Evolutionary conservation across 805 yeast genomes (phyloP).

Genomic region (Suhomyces pyralidae): DNA sequence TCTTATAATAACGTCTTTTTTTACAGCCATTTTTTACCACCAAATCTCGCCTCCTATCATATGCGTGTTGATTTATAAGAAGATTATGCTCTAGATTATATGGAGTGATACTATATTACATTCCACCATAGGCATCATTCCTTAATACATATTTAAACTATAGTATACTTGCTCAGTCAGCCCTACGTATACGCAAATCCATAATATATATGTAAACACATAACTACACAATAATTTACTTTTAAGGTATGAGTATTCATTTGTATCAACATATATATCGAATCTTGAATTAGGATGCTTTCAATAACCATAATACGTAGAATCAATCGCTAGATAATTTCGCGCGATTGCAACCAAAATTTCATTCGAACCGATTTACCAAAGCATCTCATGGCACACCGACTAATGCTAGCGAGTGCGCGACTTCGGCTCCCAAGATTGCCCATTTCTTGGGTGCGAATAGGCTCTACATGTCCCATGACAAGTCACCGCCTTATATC

Average conservation of each 20-base stretch:
- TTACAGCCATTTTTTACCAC: not conserved
- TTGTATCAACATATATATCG: no score
- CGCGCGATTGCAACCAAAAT: not conserved
- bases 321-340: not conserved
- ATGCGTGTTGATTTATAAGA: no score
- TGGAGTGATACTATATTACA: not conserved
- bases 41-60: not conserved
- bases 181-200: no score
- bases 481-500: not conserved
- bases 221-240: no score
- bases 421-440: not conserved
- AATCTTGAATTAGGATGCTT: not conserved
- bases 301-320: not conserved
- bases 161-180: no score
- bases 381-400: not conserved
- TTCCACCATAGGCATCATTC: no score
- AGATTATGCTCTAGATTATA: not conserved
- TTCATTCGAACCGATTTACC: not conserved
- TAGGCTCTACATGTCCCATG: not conserved
- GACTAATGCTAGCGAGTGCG: not conserved
- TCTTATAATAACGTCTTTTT: no score
- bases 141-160: no score
- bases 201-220: no score
- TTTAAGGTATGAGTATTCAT: no score
- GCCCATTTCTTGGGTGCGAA: not conserved